Evolutionary conservation across 2,329 filamentous ascomycete genomes (phyloP).

Genomic region (Fusarium coffeatum): DNA sequence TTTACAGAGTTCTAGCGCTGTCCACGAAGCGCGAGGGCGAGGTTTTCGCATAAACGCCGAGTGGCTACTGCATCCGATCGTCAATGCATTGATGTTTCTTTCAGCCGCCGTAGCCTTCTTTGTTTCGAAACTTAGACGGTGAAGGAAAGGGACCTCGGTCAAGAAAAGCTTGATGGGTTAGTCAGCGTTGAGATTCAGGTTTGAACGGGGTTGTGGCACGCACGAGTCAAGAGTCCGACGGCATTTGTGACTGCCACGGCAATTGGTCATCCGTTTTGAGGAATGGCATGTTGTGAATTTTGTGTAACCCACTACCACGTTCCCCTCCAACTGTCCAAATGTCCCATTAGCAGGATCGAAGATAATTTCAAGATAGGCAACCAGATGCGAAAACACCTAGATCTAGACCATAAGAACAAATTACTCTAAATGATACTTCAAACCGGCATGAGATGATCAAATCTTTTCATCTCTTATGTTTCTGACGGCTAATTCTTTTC

Average conservation of each 20-base stretch:
- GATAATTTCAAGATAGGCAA: too few species aligned
- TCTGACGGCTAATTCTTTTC: fast-evolving
- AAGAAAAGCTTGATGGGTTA: background rate
- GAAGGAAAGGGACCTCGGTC: background rate
- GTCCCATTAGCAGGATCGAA: fast-evolving
- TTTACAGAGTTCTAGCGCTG: conserved; percentile 24
- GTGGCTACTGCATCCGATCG: background rate
- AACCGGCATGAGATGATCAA: fast-evolving
- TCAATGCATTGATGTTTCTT: conserved; percentile 1
- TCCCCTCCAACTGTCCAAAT: background rate
- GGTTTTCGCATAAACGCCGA: conserved; percentile 22
- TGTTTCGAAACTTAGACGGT: background rate
- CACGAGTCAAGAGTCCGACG: background rate
- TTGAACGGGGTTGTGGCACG: fast-evolving
- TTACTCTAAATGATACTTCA: background rate
- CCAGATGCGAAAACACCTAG: too few species aligned
- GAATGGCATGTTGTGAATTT: background rate
- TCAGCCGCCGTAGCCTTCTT: background rate
- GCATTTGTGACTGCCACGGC: background rate
- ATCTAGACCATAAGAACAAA: too few species aligned
- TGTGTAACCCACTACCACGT: background rate
- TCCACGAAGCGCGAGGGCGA: background rate
- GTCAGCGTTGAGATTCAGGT: background rate
- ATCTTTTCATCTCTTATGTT: fast-evolving
- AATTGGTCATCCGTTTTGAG: background rate